Base-by-base conservation (phyloP, 169 alveolate species). In the Plasmodium blacklocki region DNA sequence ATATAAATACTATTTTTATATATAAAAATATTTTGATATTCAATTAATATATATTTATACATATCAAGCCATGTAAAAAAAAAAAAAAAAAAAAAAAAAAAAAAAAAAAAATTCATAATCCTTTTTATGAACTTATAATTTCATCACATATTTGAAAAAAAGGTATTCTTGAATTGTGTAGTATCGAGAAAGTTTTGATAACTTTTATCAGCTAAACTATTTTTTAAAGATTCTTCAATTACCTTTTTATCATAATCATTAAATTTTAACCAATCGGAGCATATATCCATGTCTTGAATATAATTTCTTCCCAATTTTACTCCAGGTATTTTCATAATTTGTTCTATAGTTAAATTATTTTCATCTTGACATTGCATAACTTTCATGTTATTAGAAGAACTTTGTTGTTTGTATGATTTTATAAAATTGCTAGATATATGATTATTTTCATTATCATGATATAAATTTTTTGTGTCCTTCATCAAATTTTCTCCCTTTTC, bases 251-350 rank as follows among this genome's bases (percentile, higher is more conserved):
- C 91, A 68, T 83, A 83, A 47, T 83, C 83, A 60, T 83, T 83
- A 68, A 68, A 67, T 19, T 54, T 70, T 0, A 70, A 73, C 91
- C 91, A 83, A 60, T 83, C 91, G 12, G 91, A 68, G 21, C 91
- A 83, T 58, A 83, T 70, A 15, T 83, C 73, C 21, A 83, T 49
- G 47, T 58, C 91, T 68, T 83, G 91, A 19, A 83, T 54, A 73
- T 83, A 83, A 29, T 83, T 83, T 29, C 67, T 83, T 6, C 91
- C 91, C 56, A 83, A 58, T 39, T 83, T 56, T 14, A 83, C 83
- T 11, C 91, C 91, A 54, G 91, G 91, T 43, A 83, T 83, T 54
- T 83, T 83, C 91, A 83, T 66, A 54, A 83, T 39, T 12, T 83
- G 74, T 15, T 83, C 91, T 1, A 83, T 54, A 50, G 73, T 1